Base-by-base conservation (phyloP, 192 early-diverging fungal genomes). In the Gaertneriomyces semiglobifer region DNA sequence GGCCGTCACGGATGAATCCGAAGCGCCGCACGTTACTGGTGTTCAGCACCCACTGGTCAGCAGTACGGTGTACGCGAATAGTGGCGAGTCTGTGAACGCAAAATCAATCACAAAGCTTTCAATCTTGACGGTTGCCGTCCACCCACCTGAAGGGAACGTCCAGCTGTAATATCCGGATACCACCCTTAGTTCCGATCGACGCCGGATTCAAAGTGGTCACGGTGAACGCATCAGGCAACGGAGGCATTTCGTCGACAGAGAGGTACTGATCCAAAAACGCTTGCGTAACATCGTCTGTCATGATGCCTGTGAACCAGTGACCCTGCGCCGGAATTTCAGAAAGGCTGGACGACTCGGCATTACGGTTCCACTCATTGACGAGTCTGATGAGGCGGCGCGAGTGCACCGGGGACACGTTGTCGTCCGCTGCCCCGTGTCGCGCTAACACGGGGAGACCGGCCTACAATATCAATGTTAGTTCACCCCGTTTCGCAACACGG, bases 331-430 rank as follows among this genome's bases (percentile, higher is more conserved):
- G 62, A 1, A 87, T 67, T 59, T 90, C 88, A 7, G 85, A 88
- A 14, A 89, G 18, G 18, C 85, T 91, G 10, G 79, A 62, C 10
- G 78, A 72, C 6, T 71, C 55, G 8, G 81, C 63, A 56, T 88
- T 72, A 10, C 79, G 63, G 33, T 76, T 75, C 74, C 84, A 80
- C 60, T 90, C 88, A 63, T 88, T 83, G 0, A 86, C 80, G 16
- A 91, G 58, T 8, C 89, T 74, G 8, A 85, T 75, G 50, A 88
- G 71, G 33, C 84, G 82, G 1, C 88, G 59, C 0, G 83, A 80
- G 62, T 89, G 86, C 25, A 88, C 60, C 3, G 90, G 89, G 0
- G 90, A 88, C 0, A 91, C 90, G 69, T 91, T 91, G 55, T 89
- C 81, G 53, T 91, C 90, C 6, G 76, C 73, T 52, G 79, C 72